Conservation (phyloP, 2,329 filamentous ascomycete species). For the Botrytis aclada region DNA sequence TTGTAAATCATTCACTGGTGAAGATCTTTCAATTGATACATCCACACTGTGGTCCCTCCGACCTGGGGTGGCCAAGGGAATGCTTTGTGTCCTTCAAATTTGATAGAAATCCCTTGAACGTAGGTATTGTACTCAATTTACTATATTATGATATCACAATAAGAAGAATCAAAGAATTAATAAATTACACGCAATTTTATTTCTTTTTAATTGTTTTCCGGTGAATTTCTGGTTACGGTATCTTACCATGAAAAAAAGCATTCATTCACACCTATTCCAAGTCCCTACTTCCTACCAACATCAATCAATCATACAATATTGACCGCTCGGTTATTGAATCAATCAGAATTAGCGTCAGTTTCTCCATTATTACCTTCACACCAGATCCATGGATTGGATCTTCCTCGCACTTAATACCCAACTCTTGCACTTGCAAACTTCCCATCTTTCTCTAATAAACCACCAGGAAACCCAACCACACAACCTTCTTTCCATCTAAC, state of each 20-base stretch:
- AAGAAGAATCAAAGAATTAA: not conserved
- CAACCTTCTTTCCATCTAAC: conserved; percentile 6
- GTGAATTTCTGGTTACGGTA: not conserved
- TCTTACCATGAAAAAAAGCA: not conserved
- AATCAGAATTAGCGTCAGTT: conserved; percentile 9
- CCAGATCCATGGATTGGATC: conserved; percentile 10
- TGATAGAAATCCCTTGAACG: not conserved
- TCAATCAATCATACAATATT: not conserved
- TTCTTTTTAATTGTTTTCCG: not conserved
- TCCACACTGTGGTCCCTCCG: not conserved
- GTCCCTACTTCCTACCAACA: not conserved
- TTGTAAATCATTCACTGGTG: not conserved
- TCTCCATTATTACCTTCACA: conserved; percentile 16
- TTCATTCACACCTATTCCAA: not conserved
- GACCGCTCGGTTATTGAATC: conserved; percentile 10
- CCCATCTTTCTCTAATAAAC: conserved; percentile 25
- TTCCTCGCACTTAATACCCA: conserved; percentile 13
- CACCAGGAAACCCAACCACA: not conserved
- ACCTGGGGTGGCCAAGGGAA: not conserved
- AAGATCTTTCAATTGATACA: not conserved
- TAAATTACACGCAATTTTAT: not conserved
- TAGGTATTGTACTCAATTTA: not conserved
- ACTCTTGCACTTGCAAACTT: conserved; percentile 27
- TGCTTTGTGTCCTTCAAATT: not conserved
- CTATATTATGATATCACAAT: not conserved